Percentiles rank a stretch among this genome's conserved stretches.
Conservation (phyloP, 371 early-diverging fungal species). For the Synchytrium microbalum region DNA sequence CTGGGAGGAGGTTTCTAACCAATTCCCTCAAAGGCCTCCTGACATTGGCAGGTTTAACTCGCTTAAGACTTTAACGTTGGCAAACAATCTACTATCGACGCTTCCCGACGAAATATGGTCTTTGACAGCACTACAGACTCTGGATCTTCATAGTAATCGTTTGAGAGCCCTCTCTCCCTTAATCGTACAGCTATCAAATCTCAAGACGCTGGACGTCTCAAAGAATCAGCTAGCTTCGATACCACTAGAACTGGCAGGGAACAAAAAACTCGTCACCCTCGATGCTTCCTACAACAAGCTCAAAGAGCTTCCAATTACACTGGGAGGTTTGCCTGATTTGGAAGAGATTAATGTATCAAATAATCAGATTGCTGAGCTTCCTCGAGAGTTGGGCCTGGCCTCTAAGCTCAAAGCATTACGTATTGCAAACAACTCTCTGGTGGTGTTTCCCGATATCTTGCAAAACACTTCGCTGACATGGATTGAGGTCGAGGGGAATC, state of each 20-base stretch:
- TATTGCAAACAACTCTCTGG: background rate
- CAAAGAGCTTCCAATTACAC: conserved; percentile 4
- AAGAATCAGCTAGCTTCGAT: conserved; percentile 1
- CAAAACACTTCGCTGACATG: background rate
- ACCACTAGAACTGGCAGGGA: background rate
- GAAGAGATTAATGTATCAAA: conserved; percentile 6
- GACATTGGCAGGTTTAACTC: background rate
- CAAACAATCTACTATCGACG: background rate
- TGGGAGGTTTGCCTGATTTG: conserved; percentile 4
- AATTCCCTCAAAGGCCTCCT: background rate
- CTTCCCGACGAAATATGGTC: background rate
- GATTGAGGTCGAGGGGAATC: conserved; percentile 7
- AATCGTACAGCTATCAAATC: background rate
- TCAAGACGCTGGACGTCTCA: background rate
- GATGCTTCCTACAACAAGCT: conserved; percentile 10
- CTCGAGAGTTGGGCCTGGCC: background rate
- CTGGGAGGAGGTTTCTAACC: no score
- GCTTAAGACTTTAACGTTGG: no score
- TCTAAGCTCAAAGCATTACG: conserved; percentile 1
- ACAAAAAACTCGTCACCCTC: conserved; percentile 6
- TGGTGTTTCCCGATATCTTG: background rate
- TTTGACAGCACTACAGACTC: conserved; percentile 7
- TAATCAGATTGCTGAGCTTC: background rate
- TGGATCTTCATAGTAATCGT: conserved; percentile 2
- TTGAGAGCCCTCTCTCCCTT: background rate